Conservation (phyloP, 352 stramenopile genomes). For the Pythium phragmitis region DNA sequence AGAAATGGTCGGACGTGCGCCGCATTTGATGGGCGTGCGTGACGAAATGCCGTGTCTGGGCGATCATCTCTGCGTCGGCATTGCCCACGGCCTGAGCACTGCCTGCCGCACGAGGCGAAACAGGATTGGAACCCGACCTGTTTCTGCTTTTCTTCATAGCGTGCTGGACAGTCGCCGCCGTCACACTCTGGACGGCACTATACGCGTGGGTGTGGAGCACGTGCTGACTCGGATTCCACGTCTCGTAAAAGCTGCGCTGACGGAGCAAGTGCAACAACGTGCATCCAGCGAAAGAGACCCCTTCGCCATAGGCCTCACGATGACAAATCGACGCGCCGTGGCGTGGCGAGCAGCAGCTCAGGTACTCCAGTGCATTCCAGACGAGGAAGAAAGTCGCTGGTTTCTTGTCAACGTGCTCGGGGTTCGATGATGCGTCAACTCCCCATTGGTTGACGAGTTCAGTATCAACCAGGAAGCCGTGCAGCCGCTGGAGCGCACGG, state of each 20-base stretch:
- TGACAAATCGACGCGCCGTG: slow-evolving; percentile 10
- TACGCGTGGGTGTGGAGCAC: slow-evolving; percentile 42
- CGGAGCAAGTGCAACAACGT: slow-evolving; percentile 54
- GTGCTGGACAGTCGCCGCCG: slow-evolving; percentile 18
- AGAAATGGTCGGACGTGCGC: slow-evolving; percentile 33
- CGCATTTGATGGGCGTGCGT: slow-evolving; percentile 40
- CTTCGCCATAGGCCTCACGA: slow-evolving; percentile 53
- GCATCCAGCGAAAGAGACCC: slow-evolving; percentile 58
- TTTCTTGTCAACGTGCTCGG: slow-evolving; percentile 41
- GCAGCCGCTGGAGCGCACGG: slow-evolving; percentile 7
- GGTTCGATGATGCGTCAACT: slow-evolving; percentile 32
- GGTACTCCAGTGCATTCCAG: slow-evolving; percentile 64
- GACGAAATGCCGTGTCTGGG: slow-evolving; percentile 39
- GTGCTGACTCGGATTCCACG: slow-evolving; percentile 65
- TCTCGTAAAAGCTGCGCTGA: slow-evolving; percentile 51
- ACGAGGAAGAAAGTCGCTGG: slow-evolving; percentile 59
- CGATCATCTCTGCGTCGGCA: slow-evolving; percentile 51
- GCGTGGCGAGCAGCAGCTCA: slow-evolving; percentile 38
- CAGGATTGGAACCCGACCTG: background rate
- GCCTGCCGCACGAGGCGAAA: slow-evolving; percentile 4
- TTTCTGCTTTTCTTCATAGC: slow-evolving; percentile 12
- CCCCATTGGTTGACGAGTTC: slow-evolving; percentile 44
- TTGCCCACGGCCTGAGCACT: slow-evolving; percentile 25
- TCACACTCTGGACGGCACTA: slow-evolving; percentile 28
- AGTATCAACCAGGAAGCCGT: slow-evolving; percentile 29